Conservation (phyloP, 164 flowering plant species). For the Tetrastigma voinierianum region DNA sequence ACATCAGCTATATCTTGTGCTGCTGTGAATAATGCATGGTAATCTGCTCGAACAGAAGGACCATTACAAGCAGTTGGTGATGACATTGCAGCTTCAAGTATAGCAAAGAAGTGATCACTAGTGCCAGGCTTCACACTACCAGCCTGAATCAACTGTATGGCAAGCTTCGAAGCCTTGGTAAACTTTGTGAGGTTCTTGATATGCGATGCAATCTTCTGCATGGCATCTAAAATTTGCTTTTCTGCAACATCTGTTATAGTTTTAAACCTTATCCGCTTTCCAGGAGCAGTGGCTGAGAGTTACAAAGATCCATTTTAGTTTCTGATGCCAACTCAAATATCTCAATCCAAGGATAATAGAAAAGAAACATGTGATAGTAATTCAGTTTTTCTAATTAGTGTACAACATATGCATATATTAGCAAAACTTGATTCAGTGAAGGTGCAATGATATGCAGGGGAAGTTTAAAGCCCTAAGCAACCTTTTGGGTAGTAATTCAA, state of each 20-base stretch:
- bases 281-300: conserved; percentile 41
- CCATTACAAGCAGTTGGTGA: conserved; percentile 61
- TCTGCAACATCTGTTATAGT: conserved; percentile 84
- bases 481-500: too few relatives aligned
- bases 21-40: conserved; percentile 76
- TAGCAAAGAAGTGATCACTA: conserved; percentile 64
- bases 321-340: not conserved
- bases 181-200: conserved; percentile 72
- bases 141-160: conserved; percentile 83
- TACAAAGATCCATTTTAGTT: conserved; percentile 1
- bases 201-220: conserved; percentile 89
- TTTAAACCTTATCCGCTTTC: conserved; percentile 73
- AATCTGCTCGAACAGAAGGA: conserved; percentile 72
- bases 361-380: not conserved
- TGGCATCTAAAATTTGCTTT: conserved; percentile 78
- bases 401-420: not conserved
- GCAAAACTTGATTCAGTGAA: not conserved
- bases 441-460: not conserved
- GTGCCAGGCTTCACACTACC: conserved; percentile 79
- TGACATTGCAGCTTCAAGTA: conserved; percentile 88
- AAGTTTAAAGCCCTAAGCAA: too few relatives aligned
- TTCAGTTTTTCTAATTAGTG: not conserved
- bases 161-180: conserved; percentile 92
- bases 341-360: not conserved
- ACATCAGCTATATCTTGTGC: conserved; percentile 74